Evolutionary conservation across 2,329 filamentous ascomycete genomes (phyloP).

Genomic region (Aspergillus puulaauensis): DNA sequence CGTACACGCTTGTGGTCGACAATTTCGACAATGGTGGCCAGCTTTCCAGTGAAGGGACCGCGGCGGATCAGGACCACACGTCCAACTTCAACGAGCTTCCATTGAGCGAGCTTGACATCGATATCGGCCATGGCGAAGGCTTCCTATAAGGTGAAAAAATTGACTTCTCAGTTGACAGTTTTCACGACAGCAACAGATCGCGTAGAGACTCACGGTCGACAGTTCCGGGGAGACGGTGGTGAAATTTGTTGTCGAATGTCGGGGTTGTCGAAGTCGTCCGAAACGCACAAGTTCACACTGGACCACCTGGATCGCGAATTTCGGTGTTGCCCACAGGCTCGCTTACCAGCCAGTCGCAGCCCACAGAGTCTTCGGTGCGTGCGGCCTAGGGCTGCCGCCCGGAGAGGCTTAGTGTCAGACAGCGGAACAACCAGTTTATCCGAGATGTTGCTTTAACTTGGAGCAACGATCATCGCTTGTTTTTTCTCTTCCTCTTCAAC

Average conservation of each 20-base stretch:
- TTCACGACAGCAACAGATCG: slow-evolving; percentile 16
- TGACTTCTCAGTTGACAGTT: slow-evolving; percentile 25
- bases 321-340: slow-evolving; percentile 43
- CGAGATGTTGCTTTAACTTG: slow-evolving; percentile 22
- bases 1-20: slow-evolving; percentile 99
- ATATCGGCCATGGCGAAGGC: slow-evolving; percentile 77
- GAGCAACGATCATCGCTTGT: slow-evolving; percentile 23
- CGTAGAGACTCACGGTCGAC: slow-evolving; percentile 42
- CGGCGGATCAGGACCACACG: slow-evolving; percentile 89
- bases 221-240: slow-evolving; percentile 36
- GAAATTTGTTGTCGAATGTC: slow-evolving; percentile 42
- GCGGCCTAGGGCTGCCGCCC: slow-evolving; percentile 37
- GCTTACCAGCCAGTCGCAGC: slow-evolving; percentile 41
- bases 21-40: slow-evolving; percentile 96
- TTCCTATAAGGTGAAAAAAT: slow-evolving; percentile 46
- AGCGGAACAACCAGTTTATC: slow-evolving; percentile 20
- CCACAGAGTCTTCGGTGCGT: slow-evolving; percentile 17
- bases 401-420: slow-evolving; percentile 12
- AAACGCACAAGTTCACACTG: slow-evolving; percentile 33
- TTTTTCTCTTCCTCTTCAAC: slow-evolving; percentile 17
- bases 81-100: slow-evolving; percentile 98
- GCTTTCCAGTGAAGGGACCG: slow-evolving; percentile 77
- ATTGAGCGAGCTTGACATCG: slow-evolving; percentile 77
- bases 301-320: slow-evolving; percentile 33
- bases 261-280: slow-evolving; percentile 39